Evolutionary conservation across 108 stramenopile genomes (phyloP), one percentile per base, ranked within the genome.

Genomic region (Nannochloropsis granulata): DNA sequence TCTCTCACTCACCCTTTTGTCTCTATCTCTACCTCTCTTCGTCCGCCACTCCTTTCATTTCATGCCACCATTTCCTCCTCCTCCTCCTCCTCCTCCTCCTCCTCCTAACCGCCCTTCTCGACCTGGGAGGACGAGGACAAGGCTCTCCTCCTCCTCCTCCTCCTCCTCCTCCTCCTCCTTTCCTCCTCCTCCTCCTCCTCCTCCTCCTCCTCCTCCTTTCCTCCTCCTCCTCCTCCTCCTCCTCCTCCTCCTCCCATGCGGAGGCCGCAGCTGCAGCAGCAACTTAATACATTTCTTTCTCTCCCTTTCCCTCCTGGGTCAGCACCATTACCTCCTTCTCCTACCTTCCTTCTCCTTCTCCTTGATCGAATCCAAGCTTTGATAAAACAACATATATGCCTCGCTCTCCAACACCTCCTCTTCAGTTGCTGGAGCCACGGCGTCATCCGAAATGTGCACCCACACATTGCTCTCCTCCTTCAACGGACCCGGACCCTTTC

Each of bases 361-460:
- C 56, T 23, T 12, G 21, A 81, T 16, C 56, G 56, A n/a, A n/a
- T n/a, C 56, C 56, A 71, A 16, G 56, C 56, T n/a, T 71, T 84
- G 23, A 83, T 88, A 89, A 25, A 89, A 89, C 43, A 89, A 85
- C 87, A 89, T 85, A 83, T 88, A 89, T 14, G 89, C 89, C 82
- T 89, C 87, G 25, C 88, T 82, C 12, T 24, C 79, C 43, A 88
- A 23, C 25, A 89, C 89, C 19, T 85, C 87, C 21, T 44, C 25
- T 81, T 79, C 87, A 14, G 85, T 83, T 14, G 82, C 89, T 42
- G 82, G 84, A n/a, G 82, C 16, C 25, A 89, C 89, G 23, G 43
- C 43, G 79, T 88, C 85, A 83, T 89, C 89, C 26, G 87, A 88
- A 12, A 88, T 44, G 44, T 86, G 25, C 44, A 86, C 85, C 89